Conservation (phyloP, 1,284 basidiomycete species). For the Ceratorhiza oryzae-sativae region DNA sequence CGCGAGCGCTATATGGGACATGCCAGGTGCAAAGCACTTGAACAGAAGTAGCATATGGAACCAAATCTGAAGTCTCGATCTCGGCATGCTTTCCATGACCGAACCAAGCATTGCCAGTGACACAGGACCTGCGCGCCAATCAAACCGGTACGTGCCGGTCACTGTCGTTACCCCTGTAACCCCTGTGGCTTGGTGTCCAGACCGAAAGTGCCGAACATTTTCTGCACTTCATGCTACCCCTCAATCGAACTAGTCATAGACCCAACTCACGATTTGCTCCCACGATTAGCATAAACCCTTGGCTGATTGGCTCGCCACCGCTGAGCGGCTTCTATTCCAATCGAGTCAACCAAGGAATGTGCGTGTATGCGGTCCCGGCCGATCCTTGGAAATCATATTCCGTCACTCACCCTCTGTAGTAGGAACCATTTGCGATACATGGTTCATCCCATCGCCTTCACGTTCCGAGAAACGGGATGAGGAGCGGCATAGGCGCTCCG, state of each 20-base stretch:
- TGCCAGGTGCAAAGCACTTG: neutral
- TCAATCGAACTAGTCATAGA: neutral
- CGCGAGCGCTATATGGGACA: neutral
- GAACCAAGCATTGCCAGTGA: neutral
- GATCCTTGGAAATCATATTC: neutral
- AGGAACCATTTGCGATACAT: neutral
- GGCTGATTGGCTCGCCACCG: neutral
- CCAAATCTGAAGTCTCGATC: too few relatives aligned
- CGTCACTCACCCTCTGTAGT: too few relatives aligned
- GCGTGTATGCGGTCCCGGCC: conserved; percentile 19
- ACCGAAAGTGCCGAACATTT: neutral
- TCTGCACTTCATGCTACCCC: neutral
- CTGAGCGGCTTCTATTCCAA: neutral
- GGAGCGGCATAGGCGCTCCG: conserved; percentile 8
- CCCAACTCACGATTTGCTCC: neutral
- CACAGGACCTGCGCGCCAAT: neutral
- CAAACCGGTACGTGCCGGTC: conserved; percentile 18
- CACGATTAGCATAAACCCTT: neutral
- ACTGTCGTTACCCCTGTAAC: neutral
- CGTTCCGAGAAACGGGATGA: neutral
- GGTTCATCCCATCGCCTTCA: too few relatives aligned
- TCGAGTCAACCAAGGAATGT: neutral
- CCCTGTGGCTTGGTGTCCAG: neutral
- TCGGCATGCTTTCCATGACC: neutral
- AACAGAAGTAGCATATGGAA: too few relatives aligned